phyloP scores from a whole-genome alignment of 208 protist genomes.

The Trypanosomatidae sp. region DNA sequence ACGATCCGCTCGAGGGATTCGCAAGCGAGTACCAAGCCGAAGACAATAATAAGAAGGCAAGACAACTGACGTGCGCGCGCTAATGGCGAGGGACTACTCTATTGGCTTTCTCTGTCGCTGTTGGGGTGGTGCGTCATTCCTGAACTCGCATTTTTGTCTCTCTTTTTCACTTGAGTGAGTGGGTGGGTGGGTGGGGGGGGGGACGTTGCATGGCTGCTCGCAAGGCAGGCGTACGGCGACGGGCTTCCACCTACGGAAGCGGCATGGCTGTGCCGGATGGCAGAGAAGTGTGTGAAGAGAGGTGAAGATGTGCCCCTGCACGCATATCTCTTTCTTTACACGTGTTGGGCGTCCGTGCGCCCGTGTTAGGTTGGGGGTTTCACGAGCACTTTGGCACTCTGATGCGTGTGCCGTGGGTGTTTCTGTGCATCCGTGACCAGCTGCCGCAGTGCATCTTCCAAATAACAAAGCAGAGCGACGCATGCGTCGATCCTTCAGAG shows the following conservation, averaged over 20 bases:
- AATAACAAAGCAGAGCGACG: no score
- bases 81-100: not conserved
- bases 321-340: not conserved
- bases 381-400: no score
- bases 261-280: not conserved
- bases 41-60: not conserved
- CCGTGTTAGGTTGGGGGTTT: not conserved
- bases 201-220: not conserved
- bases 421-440: no score
- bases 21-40: not conserved
- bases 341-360: not conserved
- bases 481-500: no score
- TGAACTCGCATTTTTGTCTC: no score
- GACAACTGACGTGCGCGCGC: not conserved
- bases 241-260: not conserved
- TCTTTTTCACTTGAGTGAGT: no score
- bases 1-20: not conserved
- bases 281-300: not conserved
- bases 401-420: no score
- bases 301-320: not conserved
- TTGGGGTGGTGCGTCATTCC: no score
- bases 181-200: no score
- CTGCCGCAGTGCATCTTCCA: no score
- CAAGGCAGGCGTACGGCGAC: not conserved
- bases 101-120: no score